These are phyloP conservation scores for Fusarium domesticum DNA, from an alignment of 2,329 filamentous ascomycete species.

Conservation along the genomic window DNA sequence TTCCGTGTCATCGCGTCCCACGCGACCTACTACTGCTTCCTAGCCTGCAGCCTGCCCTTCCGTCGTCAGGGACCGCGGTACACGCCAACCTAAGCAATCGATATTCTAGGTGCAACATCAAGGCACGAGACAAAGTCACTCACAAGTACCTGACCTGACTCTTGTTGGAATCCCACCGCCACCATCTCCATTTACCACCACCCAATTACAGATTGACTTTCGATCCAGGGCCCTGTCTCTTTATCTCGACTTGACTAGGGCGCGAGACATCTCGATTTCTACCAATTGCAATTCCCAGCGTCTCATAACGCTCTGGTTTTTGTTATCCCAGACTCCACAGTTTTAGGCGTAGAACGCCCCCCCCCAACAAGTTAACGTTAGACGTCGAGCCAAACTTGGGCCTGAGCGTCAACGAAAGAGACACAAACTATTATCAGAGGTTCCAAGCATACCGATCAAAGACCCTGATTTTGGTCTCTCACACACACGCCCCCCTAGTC, in stretches of 20 bases:
- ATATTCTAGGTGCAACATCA: not conserved
- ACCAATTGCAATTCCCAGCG: not conserved
- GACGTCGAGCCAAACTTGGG: not conserved
- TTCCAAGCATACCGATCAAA: slow-evolving; percentile 3
- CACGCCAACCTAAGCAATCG: not conserved
- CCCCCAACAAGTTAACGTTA: not conserved
- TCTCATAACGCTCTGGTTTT: not conserved
- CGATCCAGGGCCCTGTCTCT: slow-evolving; percentile 15
- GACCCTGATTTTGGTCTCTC: slow-evolving; percentile 18
- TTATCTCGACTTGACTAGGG: slow-evolving; percentile 8
- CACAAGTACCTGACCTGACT: slow-evolving; percentile 25
- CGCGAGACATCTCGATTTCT: not conserved
- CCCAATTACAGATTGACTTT: slow-evolving; percentile 3
- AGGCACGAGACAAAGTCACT: slow-evolving; percentile 17
- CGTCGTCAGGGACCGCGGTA: not conserved
- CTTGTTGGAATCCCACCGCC: slow-evolving; percentile 11
- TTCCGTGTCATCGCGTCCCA: not conserved
- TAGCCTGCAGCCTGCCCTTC: not conserved
- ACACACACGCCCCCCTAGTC: slow-evolving; percentile 24
- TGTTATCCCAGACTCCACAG: not conserved
- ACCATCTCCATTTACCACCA: slow-evolving; percentile 13
- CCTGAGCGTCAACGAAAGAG: slow-evolving; percentile 7
- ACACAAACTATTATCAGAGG: not conserved
- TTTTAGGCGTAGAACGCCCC: too few relatives aligned
- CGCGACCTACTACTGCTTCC: not conserved